A percentile compares a stretch with the other conserved stretches of the same genome.
Conservation (phyloP, 2,329 filamentous ascomycete genomes). For the Chlorencoelia australis region DNA sequence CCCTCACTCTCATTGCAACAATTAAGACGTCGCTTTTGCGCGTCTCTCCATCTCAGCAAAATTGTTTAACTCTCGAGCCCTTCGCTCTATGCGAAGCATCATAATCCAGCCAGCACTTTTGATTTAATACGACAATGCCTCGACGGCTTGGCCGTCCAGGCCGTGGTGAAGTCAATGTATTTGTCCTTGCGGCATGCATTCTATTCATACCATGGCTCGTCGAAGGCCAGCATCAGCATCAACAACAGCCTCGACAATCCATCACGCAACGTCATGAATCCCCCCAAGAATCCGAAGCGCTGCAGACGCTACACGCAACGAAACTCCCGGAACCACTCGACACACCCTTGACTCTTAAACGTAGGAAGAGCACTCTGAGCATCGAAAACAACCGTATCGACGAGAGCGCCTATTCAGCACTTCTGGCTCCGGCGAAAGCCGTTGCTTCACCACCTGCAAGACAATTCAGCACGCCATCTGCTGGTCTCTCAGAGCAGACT, state of each 20-base stretch:
- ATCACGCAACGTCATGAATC: constrained; percentile 22
- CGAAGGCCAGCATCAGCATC: constrained; percentile 56
- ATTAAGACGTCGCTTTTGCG: too few species aligned
- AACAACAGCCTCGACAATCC: constrained; percentile 43
- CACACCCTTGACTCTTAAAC: constrained; percentile 19
- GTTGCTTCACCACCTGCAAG: constrained; percentile 87
- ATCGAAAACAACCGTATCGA: constrained; percentile 40
- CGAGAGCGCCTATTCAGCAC: constrained; percentile 85
- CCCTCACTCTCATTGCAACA: too few species aligned
- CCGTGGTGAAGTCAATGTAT: constrained; percentile 44
- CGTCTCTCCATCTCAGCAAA: too few species aligned
- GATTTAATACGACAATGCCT: too few species aligned
- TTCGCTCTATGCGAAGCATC: too few species aligned
- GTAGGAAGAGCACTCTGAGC: constrained; percentile 25
- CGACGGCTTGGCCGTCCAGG: too few species aligned
- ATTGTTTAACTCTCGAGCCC: too few species aligned
- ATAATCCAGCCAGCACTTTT: too few species aligned
- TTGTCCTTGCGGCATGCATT: constrained; percentile 43
- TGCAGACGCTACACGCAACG: constrained; percentile 21
- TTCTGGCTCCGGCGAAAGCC: constrained; percentile 91
- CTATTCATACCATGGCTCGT: constrained; percentile 49
- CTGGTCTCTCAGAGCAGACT: constrained; percentile 64
- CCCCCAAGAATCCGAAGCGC: constrained; percentile 22
- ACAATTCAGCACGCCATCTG: constrained; percentile 46
- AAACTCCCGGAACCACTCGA: constrained; percentile 24